These are phyloP conservation scores for sorghum (Sorghum bicolor) DNA, from an alignment of 176 grass and related monocot species.

Conservation along the genomic window Sorghum_bicolor_NCBIv3 NC_012870.2:73720501-73721000, in stretches of 20 bases:
- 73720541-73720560: conserved; percentile 58
- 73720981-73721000: conserved; percentile 85
- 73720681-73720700: conserved; percentile 60
- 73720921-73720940: background rate
- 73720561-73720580: conserved; percentile 46
- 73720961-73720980: conserved; percentile 46
- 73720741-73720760: conserved; percentile 50
- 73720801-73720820: conserved; percentile 59
- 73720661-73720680: conserved; percentile 54
- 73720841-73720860: background rate
- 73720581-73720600: conserved; percentile 66
- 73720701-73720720: conserved; percentile 34
- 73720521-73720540: conserved; percentile 59
- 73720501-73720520: conserved; percentile 85
- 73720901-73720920: background rate
- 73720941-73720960: too few species aligned
- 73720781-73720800: conserved; percentile 47
- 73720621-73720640: conserved; percentile 25
- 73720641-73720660: background rate
- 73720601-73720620: conserved; percentile 63
- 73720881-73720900: background rate
- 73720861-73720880: conserved; percentile 5
- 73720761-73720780: conserved; percentile 27
- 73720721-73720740: conserved; percentile 61
- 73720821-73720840: conserved; percentile 41